Base-by-base conservation (phyloP, 164 flowering plant species). In the Stephania yunnanensis region DNA sequence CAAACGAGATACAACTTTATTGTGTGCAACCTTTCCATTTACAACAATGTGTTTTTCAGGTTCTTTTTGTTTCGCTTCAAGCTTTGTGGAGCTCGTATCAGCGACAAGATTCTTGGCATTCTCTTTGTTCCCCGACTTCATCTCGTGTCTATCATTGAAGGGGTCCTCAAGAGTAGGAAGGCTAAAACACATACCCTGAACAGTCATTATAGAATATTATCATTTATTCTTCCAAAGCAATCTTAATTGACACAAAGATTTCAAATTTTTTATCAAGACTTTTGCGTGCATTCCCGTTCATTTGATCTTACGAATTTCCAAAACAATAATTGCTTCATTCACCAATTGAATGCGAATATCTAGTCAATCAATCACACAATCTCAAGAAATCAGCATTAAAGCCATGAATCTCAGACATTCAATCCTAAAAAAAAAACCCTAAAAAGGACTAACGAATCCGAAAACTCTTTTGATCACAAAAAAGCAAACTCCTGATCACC, bases 121-220 rank as follows among this genome's bases (percentile, higher is more conserved):
- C 70, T 80, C 83, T 70, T n/a, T 74, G 31, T 44, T 64, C 46
- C 72, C 9, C n/a, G 78, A 81, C 42, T 70, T 79, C 73, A 79
- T 85, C 12, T 80, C 87, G n/a, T 77, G 69, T 46, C 82, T 82
- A 45, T 95, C 99, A 82, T 94, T 95, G 87, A 87, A 95, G 22
- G 99, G 99, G 83, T 95, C 94, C 72, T 89, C 97, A 10, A 78
- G 89, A n/a, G 92, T 88, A 30, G 99, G 98, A 78, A 92, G 91
- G 74, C 90, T 87, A 83, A 83, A 95, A 77, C 99, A 95, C 98
- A 95, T 95, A 1, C 97, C 98, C 99, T 95, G 88, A 45, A 78
- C 45, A 71, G 10, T 10, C 52, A 70, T 4, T 29, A 76, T 10
- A 58, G 20, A 58, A n/a, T 25, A 25, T 17, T 6, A 58, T 3